phyloP scores from a whole-genome alignment of 2,329 filamentous ascomycete species.

The Verticillium klebahnii region DNA sequence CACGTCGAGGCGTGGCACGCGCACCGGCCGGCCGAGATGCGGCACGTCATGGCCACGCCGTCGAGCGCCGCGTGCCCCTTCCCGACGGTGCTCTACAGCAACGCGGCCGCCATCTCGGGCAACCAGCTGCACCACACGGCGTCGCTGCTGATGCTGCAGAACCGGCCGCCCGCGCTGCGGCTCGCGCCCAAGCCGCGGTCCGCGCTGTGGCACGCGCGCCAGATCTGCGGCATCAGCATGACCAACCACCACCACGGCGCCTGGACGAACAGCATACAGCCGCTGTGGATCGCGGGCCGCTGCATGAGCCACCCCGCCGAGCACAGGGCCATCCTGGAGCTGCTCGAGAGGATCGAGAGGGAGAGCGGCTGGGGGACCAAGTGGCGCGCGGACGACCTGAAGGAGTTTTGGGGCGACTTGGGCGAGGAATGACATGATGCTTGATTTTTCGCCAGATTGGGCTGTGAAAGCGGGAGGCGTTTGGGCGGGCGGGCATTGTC shows the following conservation, averaged over 20 bases:
- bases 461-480: too few relatives aligned
- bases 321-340: conserved; percentile 36
- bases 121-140: conserved; percentile 52
- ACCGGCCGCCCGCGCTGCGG: conserved; percentile 33
- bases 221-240: conserved; percentile 47
- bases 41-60: conserved; percentile 27
- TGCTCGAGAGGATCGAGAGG: conserved; percentile 43
- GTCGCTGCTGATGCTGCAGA: conserved; percentile 45
- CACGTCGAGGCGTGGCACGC: conserved; percentile 36
- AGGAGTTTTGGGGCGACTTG: conserved; percentile 44
- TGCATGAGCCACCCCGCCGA: conserved; percentile 43
- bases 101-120: conserved; percentile 46
- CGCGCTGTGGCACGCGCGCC: conserved; percentile 47
- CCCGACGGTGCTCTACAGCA: conserved; percentile 44
- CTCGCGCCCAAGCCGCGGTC: conserved; percentile 30
- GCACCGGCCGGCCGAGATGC: conserved; percentile 27
- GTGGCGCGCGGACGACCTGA: conserved; percentile 48
- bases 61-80: conserved; percentile 41
- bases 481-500: too few relatives aligned
- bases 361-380: conserved; percentile 49
- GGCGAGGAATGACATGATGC: conserved; percentile 5
- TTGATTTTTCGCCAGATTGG: not conserved
- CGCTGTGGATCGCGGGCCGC: conserved; percentile 48
- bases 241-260: conserved; percentile 48
- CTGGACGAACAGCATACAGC: conserved; percentile 50